Percentiles rank a stretch among this genome's conserved stretches.
Conservation (phyloP, 306 rosid genomes). For the Erythrophleum fordii region DNA sequence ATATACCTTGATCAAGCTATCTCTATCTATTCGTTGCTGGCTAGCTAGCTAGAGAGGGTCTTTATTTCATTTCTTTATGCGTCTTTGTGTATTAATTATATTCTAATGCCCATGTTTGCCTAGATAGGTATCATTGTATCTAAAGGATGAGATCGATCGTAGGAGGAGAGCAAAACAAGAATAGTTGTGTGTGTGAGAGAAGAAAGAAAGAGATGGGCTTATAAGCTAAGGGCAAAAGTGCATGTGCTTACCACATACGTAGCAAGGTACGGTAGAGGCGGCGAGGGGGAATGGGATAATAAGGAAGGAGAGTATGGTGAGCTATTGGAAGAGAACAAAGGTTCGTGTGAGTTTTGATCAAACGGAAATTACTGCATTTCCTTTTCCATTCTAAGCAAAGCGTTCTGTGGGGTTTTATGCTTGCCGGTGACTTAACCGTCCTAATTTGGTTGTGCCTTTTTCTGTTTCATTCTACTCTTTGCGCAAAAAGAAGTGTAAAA, state of each 20-base stretch:
- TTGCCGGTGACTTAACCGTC: constrained; percentile 55
- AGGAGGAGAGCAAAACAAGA: constrained; percentile 29
- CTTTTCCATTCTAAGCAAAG: constrained; percentile 70
- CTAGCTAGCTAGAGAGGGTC: not conserved
- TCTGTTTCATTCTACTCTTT: constrained; percentile 1
- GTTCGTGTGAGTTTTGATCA: constrained; percentile 29
- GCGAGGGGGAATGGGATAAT: constrained; percentile 10
- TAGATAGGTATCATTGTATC: constrained; percentile 8
- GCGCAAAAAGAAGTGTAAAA: constrained; percentile 34
- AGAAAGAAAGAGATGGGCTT: constrained; percentile 27
- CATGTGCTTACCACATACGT: not conserved
- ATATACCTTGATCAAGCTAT: constrained; percentile 39
- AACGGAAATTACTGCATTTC: constrained; percentile 25
- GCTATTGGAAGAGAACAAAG: constrained; percentile 12
- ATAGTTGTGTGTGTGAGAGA: not conserved
- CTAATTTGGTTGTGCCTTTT: constrained; percentile 22
- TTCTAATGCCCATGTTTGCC: not conserved
- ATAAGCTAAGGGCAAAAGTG: constrained; percentile 22
- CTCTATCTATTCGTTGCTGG: not conserved
- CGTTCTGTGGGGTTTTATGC: constrained; percentile 48
- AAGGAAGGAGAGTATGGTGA: not conserved
- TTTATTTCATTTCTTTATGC: not conserved
- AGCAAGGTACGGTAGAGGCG: constrained; percentile 4
- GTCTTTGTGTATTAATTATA: not conserved
- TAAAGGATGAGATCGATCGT: not conserved